A percentile compares a stretch with the other conserved stretches of the same genome.
phyloP scores from a whole-genome alignment of 148 eudicot genomes.

The Euryodendron excelsum region DNA sequence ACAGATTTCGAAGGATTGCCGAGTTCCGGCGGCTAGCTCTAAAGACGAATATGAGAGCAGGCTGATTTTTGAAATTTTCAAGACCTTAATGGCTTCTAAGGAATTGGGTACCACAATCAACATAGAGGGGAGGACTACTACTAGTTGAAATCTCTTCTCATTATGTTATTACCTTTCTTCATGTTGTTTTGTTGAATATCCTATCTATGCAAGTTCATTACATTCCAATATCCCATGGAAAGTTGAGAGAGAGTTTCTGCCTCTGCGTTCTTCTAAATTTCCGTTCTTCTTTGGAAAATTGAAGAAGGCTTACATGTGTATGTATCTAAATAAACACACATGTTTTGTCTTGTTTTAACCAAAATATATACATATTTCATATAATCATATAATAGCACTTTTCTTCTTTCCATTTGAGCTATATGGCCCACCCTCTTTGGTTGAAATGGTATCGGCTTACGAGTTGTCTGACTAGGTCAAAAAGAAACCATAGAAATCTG shows the following conservation, averaged over 20 bases:
- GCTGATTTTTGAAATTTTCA: slow-evolving; percentile 39
- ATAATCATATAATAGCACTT: too few species aligned
- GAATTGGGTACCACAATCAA: slow-evolving; percentile 20
- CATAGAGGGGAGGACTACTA: background rate
- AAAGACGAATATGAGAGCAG: slow-evolving; percentile 28
- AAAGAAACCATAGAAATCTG: too few species aligned
- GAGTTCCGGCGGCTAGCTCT: slow-evolving; percentile 17
- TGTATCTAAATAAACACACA: too few species aligned
- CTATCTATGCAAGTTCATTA: background rate
- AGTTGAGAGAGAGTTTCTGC: background rate
- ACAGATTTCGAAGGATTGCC: slow-evolving; percentile 15
- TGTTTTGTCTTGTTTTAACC: too few species aligned
- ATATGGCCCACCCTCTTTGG: too few species aligned
- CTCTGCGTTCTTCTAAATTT: too few species aligned
- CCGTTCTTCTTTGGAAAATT: too few species aligned
- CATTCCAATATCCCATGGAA: background rate
- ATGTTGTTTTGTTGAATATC: background rate
- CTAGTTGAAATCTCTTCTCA: background rate
- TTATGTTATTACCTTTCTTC: background rate
- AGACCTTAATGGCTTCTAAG: slow-evolving; percentile 29
- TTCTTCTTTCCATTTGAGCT: too few species aligned
- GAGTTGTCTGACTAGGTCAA: too few species aligned
- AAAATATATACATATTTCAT: too few species aligned
- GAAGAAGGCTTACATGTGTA: too few species aligned
- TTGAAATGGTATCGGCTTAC: too few species aligned